phyloP scores from a whole-genome alignment of 345 rosid genomes.

The Erucastrum elatum region DNA sequence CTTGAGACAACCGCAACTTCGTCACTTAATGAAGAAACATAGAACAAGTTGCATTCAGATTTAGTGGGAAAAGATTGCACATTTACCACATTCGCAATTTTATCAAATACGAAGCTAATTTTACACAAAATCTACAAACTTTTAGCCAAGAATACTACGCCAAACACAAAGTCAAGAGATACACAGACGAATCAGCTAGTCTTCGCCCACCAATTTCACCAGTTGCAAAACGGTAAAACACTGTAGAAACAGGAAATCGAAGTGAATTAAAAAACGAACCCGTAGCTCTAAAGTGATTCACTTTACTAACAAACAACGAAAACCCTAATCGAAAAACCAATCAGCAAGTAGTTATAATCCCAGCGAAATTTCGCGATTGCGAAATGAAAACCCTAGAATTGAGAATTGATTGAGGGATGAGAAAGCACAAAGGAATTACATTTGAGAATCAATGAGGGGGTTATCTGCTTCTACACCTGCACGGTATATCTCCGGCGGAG shows the following conservation, averaged over 20 bases:
- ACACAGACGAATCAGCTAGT: background rate
- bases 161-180: background rate
- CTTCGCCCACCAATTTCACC: conserved; percentile 10
- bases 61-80: background rate
- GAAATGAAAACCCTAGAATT: conserved; percentile 28
- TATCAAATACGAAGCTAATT: background rate
- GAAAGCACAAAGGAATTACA: background rate
- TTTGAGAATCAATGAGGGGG: background rate
- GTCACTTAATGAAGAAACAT: background rate
- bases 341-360: background rate
- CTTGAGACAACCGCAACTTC: background rate
- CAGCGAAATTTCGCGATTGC: conserved; percentile 4
- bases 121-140: background rate
- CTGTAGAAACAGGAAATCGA: background rate
- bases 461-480: background rate
- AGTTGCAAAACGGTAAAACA: background rate
- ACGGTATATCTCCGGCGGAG: background rate
- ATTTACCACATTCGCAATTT: background rate
- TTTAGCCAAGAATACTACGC: background rate
- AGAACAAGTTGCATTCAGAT: background rate
- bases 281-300: conserved; percentile 1
- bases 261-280: background rate
- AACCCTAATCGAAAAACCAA: conserved; percentile 16
- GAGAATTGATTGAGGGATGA: conserved; percentile 22
- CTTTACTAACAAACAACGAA: background rate